phyloP scores from a whole-genome alignment of 345 rosid genomes.

The Camelina neglecta region DNA sequence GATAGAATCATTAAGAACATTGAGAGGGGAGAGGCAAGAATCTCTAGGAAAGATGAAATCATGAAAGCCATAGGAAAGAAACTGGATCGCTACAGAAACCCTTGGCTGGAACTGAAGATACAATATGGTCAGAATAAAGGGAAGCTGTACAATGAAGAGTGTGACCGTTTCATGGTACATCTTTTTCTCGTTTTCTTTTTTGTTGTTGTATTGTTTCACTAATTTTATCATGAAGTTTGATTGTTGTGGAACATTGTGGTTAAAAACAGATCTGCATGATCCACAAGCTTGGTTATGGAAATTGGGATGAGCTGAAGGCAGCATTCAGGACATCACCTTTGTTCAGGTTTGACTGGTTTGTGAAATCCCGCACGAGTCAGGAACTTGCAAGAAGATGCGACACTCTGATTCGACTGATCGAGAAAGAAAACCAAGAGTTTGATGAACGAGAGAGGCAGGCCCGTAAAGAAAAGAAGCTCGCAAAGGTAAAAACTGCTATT shows the following conservation, averaged over 20 bases:
- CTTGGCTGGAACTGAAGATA: conserved; percentile 98
- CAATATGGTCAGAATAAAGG: conserved; percentile 99
- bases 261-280: conserved; percentile 89
- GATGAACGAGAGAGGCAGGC: conserved; percentile 99
- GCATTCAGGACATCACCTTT: conserved; percentile 90
- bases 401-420: conserved; percentile 91
- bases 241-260: conserved; percentile 1
- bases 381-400: conserved; percentile 98
- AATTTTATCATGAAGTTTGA: neutral
- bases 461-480: conserved; percentile 97
- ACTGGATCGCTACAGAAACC: conserved; percentile 98
- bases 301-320: conserved; percentile 99
- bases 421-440: conserved; percentile 97
- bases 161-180: conserved; percentile 89
- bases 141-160: conserved; percentile 95
- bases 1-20: conserved; percentile 98
- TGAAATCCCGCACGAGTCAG: conserved; percentile 97
- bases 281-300: conserved; percentile 98
- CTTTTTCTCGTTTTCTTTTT: neutral
- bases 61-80: conserved; percentile 99
- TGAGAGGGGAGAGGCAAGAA: conserved; percentile 97
- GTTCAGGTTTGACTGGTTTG: conserved; percentile 99
- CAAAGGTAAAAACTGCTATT: conserved; percentile 60
- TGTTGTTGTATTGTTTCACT: neutral
- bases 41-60: conserved; percentile 97